Evolutionary conservation across 208 protist genomes (phyloP).

Genomic region (Angomonas deanei): DNA sequence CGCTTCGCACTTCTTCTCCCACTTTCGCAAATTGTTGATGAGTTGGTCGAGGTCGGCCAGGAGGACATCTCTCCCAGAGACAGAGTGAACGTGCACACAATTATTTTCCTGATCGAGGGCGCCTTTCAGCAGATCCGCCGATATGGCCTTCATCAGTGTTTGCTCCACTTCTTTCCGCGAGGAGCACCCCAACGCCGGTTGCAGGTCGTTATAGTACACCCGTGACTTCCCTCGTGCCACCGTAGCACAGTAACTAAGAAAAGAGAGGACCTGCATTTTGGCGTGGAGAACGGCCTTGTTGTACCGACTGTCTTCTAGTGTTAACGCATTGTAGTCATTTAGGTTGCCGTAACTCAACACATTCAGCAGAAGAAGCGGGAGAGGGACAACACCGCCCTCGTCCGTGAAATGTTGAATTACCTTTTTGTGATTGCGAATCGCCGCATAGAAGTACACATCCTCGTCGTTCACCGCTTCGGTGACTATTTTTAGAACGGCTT

Average conservation of each 20-base stretch:
- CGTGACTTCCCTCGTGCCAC: neutral
- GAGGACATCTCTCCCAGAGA: neutral
- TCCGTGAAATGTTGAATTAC: neutral
- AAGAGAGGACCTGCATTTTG: slow-evolving; percentile 3
- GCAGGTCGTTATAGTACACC: neutral
- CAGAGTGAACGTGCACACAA: neutral
- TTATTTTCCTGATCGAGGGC: neutral
- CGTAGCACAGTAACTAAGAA: neutral
- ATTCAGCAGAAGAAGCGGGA: slow-evolving; percentile 1
- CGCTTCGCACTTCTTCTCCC: neutral
- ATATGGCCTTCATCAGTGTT: neutral
- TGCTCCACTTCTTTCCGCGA: neutral
- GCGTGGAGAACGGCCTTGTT: neutral
- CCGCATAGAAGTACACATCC: slow-evolving; percentile 4
- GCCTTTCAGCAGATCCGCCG: neutral
- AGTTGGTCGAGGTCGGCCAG: neutral
- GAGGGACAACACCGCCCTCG: neutral
- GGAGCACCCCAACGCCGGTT: neutral
- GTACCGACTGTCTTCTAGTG: neutral
- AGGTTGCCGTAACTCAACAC: neutral
- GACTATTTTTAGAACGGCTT: neutral
- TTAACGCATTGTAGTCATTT: neutral
- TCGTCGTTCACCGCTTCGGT: neutral
- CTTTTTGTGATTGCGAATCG: neutral
- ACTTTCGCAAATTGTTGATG: neutral